Evolutionary conservation across 768 basidiomycete species (phyloP).

Genomic region (Mycena olivaceomarginata): DNA sequence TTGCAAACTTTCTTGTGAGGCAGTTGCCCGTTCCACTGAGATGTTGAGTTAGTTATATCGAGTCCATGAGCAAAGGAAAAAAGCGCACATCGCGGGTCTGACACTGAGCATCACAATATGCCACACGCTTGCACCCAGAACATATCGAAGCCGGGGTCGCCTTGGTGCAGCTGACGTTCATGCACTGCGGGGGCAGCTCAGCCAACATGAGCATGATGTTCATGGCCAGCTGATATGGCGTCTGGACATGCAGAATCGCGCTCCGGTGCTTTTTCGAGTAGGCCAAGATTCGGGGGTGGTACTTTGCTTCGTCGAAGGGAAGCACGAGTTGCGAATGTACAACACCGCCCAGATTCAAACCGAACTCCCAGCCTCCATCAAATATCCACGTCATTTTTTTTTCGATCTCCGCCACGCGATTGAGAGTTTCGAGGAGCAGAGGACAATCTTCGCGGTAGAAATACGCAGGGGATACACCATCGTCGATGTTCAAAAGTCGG

Average conservation of each 20-base stretch:
- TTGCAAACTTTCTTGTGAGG: constrained; percentile 41
- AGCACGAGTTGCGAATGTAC: constrained; percentile 38
- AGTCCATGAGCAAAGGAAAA: background rate
- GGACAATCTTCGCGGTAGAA: constrained; percentile 39
- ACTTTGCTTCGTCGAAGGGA: constrained; percentile 34
- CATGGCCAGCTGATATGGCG: constrained; percentile 34
- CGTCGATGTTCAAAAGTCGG: constrained; percentile 17
- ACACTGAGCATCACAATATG: constrained; percentile 30
- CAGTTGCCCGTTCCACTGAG: constrained; percentile 8
- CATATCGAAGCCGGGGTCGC: constrained; percentile 17
- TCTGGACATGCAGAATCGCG: constrained; percentile 27
- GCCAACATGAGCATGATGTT: constrained; percentile 37
- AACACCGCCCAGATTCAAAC: constrained; percentile 19
- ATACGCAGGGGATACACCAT: constrained; percentile 37
- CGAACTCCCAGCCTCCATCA: constrained; percentile 22
- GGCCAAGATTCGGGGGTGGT: constrained; percentile 22
- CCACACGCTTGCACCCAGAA: constrained; percentile 37
- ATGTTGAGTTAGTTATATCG: no score
- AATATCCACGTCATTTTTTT: background rate
- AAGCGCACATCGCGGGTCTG: constrained; percentile 30
- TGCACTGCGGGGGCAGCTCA: constrained; percentile 38
- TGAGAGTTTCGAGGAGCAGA: constrained; percentile 31
- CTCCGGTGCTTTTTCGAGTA: constrained; percentile 13
- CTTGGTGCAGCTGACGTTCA: constrained; percentile 14
- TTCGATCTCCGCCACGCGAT: constrained; percentile 31